A percentile compares a stretch with the other conserved stretches of the same genome.
Evolutionary conservation across 345 rosid species (phyloP).

Genomic region (Trapa incisa): DNA sequence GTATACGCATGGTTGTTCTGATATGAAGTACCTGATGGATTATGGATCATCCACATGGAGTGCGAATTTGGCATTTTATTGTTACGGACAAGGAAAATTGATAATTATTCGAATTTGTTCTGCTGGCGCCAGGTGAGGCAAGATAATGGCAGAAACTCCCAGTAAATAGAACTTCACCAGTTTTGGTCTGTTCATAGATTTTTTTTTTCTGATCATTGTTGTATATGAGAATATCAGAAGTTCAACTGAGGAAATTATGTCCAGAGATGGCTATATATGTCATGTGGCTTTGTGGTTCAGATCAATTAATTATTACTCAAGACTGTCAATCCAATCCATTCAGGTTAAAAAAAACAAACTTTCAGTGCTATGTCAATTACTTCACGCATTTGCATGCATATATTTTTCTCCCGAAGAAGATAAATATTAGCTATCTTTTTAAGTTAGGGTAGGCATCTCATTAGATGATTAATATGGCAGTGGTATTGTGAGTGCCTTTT

Average conservation of each 20-base stretch:
- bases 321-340: neutral
- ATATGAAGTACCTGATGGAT: neutral
- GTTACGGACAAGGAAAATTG: neutral
- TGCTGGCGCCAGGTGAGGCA: too few species aligned
- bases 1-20: neutral
- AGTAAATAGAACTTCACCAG: too few species aligned
- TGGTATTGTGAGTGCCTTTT: too few species aligned
- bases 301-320: neutral
- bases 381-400: neutral
- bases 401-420: neutral
- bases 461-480: neutral
- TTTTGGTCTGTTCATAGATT: too few species aligned
- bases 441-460: neutral
- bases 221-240: too few species aligned
- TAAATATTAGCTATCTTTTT: too few species aligned
- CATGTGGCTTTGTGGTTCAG: neutral
- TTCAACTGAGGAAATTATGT: neutral
- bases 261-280: neutral
- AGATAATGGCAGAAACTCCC: neutral
- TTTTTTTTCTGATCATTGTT: neutral
- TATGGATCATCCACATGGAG: neutral
- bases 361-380: neutral
- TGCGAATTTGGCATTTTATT: neutral
- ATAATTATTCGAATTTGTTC: neutral
- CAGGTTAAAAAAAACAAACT: neutral